Base-by-base conservation (phyloP, 805 yeast species). In the Yarrowia bubula region DNA sequence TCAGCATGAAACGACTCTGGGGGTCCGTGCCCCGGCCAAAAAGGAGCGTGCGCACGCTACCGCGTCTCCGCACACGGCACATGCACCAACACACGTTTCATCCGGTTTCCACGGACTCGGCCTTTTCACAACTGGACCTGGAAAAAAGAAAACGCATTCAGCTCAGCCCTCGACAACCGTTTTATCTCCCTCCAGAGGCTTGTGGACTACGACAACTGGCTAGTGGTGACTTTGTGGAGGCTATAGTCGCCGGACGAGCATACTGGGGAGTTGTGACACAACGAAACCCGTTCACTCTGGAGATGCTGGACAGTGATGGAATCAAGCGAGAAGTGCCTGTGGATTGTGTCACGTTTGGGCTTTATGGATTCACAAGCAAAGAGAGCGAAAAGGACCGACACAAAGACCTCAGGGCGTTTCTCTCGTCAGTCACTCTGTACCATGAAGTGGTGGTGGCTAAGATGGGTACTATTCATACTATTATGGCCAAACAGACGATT, bases 1-100 rank as follows among this genome's bases (percentile, higher is more conserved):
- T 14, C 60, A 55, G 31, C 61, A 55, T 55, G 61, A 55, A 41
- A 55, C 31, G 61, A 55, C 61, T 55, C 37, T 55, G 61, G 61
- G 61, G 61, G 47, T 14, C 46, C 28, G 22, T 39, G 10, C 38
- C 61, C 61, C 61, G 61, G 61, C 41, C 61, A 55, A 17, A 18
- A 22, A 22, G 28, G 28, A 22, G 28, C 28, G 28, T 22, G 28
- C 28, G 28, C 28, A 22, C 28, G 28, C 28, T 22, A 22, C 28
- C 28, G 28, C 28, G 28, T 22, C 28, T 22, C 35, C 33, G 14
- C 58, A 37, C 22, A 3, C 58, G 58, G 11, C 60, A 28, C 22
- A 55, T 55, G 31, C 61, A 55, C 39, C 61, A 55, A 15, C 47
- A 55, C 47, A 55, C 61, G 2, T 55, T 55, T 41, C 41, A 41